Percentiles rank a stretch among this genome's conserved stretches.
These are phyloP conservation scores for Akanthomyces lecanii DNA, from an alignment of 2,329 filamentous ascomycete genomes.

Conservation along the genomic window DNA sequence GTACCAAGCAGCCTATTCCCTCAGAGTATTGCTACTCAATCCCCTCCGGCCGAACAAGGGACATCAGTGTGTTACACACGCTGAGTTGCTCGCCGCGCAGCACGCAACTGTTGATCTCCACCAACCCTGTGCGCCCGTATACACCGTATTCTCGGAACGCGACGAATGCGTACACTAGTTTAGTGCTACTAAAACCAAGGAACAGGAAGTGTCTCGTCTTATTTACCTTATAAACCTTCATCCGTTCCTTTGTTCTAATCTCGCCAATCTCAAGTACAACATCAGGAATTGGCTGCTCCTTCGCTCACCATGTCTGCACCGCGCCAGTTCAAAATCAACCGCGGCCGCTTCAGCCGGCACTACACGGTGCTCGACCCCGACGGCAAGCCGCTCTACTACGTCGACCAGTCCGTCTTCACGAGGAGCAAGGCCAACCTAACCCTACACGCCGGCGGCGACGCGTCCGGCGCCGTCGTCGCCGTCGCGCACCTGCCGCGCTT, in stretches of 20 bases:
- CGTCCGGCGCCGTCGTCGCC: slow-evolving; percentile 10
- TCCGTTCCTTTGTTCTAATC: not conserved
- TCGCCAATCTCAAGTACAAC: not conserved
- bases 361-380: not conserved
- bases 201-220: not conserved
- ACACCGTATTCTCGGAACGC: not conserved
- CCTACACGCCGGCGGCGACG: not conserved
- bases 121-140: not conserved
- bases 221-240: not conserved
- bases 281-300: not conserved
- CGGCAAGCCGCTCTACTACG: not conserved
- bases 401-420: slow-evolving; percentile 3
- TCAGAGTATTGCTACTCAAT: not conserved
- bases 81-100: not conserved
- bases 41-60: not conserved
- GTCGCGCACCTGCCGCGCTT: slow-evolving; percentile 13
- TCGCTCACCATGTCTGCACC: not conserved
- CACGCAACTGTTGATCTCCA: not conserved
- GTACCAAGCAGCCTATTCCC: not conserved
- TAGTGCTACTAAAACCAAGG: not conserved
- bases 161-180: not conserved
- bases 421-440: not conserved
- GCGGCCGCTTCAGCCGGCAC: not conserved
- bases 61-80: not conserved
- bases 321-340: slow-evolving; percentile 2